These are phyloP conservation scores for Limnomonas spitsbergensis DNA, from an alignment of 139 green algal genomes.

Conservation along the genomic window DNA sequence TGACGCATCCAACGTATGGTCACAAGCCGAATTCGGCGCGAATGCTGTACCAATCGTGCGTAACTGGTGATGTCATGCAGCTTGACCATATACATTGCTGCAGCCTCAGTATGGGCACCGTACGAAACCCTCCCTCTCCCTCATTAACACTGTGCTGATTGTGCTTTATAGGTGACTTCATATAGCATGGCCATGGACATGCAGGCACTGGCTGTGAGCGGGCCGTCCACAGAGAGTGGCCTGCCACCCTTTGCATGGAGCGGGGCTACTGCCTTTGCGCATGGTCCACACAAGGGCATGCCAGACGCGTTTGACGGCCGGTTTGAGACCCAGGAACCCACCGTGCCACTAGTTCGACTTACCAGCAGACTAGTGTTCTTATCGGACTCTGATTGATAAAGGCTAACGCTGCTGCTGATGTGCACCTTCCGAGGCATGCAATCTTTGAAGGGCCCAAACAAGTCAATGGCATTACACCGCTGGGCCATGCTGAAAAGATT, in stretches of 20 bases:
- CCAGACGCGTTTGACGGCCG: background rate
- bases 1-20: background rate
- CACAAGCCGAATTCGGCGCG: too few species aligned
- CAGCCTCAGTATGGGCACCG: background rate
- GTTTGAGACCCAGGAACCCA: background rate
- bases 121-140: background rate
- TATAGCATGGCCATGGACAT: conserved; percentile 4
- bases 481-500: too few species aligned
- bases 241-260: conserved; percentile 3
- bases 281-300: conserved; percentile 2
- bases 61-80: background rate
- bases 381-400: background rate
- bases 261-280: background rate
- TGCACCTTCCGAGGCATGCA: too few species aligned
- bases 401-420: too few species aligned
- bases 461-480: too few species aligned
- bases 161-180: conserved; percentile 16
- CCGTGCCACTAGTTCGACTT: background rate
- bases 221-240: conserved; percentile 1
- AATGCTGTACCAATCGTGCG: background rate
- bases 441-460: too few species aligned
- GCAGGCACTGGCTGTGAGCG: background rate
- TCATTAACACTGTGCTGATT: background rate
- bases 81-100: background rate
- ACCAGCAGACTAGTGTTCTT: background rate